These are phyloP conservation scores for Didymellaceae sp. DNA, from an alignment of 2,329 filamentous ascomycete species.

Conservation along the genomic window DNA sequence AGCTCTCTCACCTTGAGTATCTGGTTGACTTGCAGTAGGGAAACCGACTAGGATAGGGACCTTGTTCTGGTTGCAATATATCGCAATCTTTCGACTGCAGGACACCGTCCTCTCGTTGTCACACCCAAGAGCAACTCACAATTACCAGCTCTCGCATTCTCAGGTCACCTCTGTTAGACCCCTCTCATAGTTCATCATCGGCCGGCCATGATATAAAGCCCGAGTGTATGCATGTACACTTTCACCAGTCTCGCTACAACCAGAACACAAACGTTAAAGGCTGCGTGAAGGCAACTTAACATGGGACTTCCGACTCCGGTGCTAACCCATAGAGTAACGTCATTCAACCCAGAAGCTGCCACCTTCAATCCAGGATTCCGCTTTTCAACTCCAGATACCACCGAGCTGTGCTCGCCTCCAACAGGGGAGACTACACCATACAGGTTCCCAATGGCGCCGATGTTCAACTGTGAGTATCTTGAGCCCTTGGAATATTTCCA, in stretches of 20 bases:
- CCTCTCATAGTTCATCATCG: too few relatives aligned
- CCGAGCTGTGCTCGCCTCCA: not conserved
- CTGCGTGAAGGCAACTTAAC: not conserved
- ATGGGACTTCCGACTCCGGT: conserved; percentile 4
- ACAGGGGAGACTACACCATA: not conserved
- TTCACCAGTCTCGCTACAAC: too few relatives aligned
- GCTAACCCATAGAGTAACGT: not conserved
- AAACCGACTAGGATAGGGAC: not conserved
- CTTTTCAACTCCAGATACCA: not conserved
- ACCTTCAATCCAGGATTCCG: conserved; percentile 13
- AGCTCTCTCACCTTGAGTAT: conserved; percentile 22
- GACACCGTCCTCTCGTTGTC: too few relatives aligned
- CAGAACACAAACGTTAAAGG: too few relatives aligned
- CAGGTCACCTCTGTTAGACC: too few relatives aligned
- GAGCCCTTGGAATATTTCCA: too few relatives aligned
- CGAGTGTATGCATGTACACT: too few relatives aligned
- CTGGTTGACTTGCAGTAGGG: not conserved
- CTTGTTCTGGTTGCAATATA: too few relatives aligned
- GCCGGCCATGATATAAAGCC: too few relatives aligned
- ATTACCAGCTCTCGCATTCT: too few relatives aligned
- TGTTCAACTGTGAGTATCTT: conserved; percentile 1
- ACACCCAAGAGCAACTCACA: too few relatives aligned
- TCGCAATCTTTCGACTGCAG: too few relatives aligned
- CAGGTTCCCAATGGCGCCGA: conserved; percentile 3
- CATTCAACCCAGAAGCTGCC: conserved; percentile 19